Evolutionary conservation across 192 early-diverging fungal species (phyloP).

Genomic region (Coemansia sp.): DNA sequence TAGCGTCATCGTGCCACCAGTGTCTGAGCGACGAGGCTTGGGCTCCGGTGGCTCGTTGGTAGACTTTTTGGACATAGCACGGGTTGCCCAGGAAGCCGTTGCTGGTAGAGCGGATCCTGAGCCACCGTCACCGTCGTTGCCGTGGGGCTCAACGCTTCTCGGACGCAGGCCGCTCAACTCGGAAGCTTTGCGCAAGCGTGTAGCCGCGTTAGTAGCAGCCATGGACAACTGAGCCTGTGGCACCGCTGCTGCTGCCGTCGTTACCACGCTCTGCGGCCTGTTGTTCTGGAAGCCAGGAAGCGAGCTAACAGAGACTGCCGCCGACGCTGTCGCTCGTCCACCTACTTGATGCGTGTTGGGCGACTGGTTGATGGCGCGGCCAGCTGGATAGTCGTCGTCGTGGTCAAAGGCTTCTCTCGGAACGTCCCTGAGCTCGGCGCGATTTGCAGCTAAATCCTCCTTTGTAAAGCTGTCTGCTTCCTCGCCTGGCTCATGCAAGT

Average conservation of each 20-base stretch:
- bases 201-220: not conserved
- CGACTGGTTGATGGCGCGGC: conserved; percentile 17
- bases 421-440: conserved; percentile 7
- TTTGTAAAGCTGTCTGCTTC: conserved; percentile 92
- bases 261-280: conserved; percentile 2
- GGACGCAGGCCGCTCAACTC: conserved; percentile 29
- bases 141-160: conserved; percentile 37
- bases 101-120: conserved; percentile 50
- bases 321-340: not conserved
- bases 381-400: conserved; percentile 15
- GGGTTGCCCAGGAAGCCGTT: conserved; percentile 53
- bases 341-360: conserved; percentile 5
- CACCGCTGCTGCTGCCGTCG: conserved; percentile 18
- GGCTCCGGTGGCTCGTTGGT: conserved; percentile 16
- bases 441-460: conserved; percentile 77
- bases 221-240: conserved; percentile 3
- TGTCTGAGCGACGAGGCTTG: conserved; percentile 24
- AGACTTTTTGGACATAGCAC: conserved; percentile 42
- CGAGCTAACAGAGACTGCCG: conserved; percentile 4
- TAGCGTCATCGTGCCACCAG: conserved; percentile 43
- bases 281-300: conserved; percentile 12
- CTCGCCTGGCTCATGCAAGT: conserved; percentile 90
- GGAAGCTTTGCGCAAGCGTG: conserved; percentile 29
- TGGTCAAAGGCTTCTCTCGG: conserved; percentile 10
- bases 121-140: conserved; percentile 5